Percentiles rank a stretch among this genome's conserved stretches.
Evolutionary conservation across 192 early-diverging fungal species (phyloP).

Genomic region (Spizellomyces punctatus): DNA sequence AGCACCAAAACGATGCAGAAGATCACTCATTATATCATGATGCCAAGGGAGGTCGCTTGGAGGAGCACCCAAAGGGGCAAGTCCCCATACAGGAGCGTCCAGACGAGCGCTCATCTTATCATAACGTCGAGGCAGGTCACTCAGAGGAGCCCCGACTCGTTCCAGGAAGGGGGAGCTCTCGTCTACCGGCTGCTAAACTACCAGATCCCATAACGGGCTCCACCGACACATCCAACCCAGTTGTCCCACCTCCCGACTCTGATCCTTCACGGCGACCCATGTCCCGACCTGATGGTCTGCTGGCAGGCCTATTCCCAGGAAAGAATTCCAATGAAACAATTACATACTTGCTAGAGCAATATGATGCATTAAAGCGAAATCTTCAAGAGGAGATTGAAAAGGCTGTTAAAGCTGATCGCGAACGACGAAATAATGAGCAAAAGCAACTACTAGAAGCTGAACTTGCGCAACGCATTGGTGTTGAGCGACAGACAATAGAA

Average conservation of each 20-base stretch:
- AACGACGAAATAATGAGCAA: conserved; percentile 13
- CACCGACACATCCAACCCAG: background rate
- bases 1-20: background rate
- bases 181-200: too few species aligned
- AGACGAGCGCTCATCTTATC: background rate
- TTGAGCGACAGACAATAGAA: conserved; percentile 11
- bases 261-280: conserved; percentile 19
- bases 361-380: conserved; percentile 8
- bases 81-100: background rate
- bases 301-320: background rate
- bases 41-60: too few species aligned
- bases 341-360: conserved; percentile 18
- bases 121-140: background rate
- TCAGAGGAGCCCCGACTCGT: background rate
- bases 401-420: conserved; percentile 19
- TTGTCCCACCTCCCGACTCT: conserved; percentile 9
- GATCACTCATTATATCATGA: background rate
- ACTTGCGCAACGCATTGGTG: conserved; percentile 12
- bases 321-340: conserved; percentile 4
- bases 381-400: conserved; percentile 9
- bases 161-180: too few species aligned
- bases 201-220: too few species aligned
- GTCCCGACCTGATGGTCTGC: conserved; percentile 12
- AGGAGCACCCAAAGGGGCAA: background rate
- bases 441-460: conserved; percentile 13